These are phyloP conservation scores for Aquilaria sinensis DNA, from an alignment of 345 rosid species.

Conservation along the genomic window DNA sequence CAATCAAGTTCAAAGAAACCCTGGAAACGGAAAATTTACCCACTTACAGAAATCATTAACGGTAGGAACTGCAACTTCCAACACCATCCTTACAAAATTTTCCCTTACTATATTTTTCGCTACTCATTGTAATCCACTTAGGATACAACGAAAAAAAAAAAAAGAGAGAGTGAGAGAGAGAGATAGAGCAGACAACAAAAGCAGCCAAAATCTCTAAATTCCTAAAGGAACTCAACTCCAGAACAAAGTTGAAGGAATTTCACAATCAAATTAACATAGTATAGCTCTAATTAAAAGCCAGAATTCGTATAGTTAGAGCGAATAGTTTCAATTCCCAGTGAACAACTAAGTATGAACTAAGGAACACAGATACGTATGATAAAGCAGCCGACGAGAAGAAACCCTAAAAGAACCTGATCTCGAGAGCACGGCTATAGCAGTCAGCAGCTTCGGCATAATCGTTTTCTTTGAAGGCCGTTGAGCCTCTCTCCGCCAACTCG, in stretches of 20 bases:
- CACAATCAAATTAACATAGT: too few relatives aligned
- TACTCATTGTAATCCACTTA: too few relatives aligned
- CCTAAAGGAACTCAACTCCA: too few relatives aligned
- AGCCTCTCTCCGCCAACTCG: conserved; percentile 61
- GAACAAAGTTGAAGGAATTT: too few relatives aligned
- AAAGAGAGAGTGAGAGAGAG: not conserved
- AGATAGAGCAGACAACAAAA: not conserved
- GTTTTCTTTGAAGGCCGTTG: conserved; percentile 43
- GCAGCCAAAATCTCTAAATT: conserved; percentile 68
- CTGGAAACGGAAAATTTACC: not conserved
- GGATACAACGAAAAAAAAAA: not conserved
- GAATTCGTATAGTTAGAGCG: too few relatives aligned
- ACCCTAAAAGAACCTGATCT: conserved; percentile 55
- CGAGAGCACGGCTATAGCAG: conserved; percentile 90
- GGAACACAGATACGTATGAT: too few relatives aligned
- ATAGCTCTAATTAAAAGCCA: not conserved
- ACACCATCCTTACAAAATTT: too few relatives aligned
- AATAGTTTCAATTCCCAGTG: too few relatives aligned
- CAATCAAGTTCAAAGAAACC: not conserved
- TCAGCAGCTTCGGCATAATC: conserved; percentile 79
- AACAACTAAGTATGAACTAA: not conserved
- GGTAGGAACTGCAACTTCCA: not conserved
- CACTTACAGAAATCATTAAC: not conserved
- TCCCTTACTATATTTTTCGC: too few relatives aligned
- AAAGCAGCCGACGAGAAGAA: not conserved